Evolutionary conservation across 2,329 filamentous ascomycete genomes (phyloP).

Genomic region (Aspergillus quadrilineatus): DNA sequence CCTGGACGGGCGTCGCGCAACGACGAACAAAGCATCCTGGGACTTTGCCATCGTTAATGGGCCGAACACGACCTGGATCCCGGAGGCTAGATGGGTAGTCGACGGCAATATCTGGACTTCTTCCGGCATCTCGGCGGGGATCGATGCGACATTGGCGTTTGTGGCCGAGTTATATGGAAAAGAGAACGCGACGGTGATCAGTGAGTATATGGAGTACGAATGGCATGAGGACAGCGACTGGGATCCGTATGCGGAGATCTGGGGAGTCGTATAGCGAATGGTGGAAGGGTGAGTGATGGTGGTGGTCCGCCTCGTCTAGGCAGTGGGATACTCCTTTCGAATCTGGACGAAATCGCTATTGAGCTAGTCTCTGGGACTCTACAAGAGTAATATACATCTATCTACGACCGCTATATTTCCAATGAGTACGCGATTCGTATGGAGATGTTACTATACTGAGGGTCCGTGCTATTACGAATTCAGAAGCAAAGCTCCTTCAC

Average conservation of each 20-base stretch:
- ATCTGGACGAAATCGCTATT: too few relatives aligned
- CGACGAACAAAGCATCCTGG: constrained; percentile 65
- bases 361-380: too few relatives aligned
- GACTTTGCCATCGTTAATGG: constrained; percentile 47
- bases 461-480: too few relatives aligned
- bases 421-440: too few relatives aligned
- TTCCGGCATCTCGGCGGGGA: constrained; percentile 63
- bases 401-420: too few relatives aligned
- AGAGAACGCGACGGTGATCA: constrained; percentile 50
- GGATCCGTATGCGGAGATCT: constrained; percentile 56
- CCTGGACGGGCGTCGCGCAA: constrained; percentile 60
- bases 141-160: constrained; percentile 61
- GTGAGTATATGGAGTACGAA: constrained; percentile 58
- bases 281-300: too few relatives aligned
- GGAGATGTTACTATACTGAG: too few relatives aligned
- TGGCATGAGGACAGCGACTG: constrained; percentile 50
- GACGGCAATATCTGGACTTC: constrained; percentile 68
- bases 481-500: too few relatives aligned
- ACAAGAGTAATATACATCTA: too few relatives aligned
- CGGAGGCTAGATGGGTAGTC: constrained; percentile 61
- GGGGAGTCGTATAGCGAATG: background rate
- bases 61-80: constrained; percentile 58
- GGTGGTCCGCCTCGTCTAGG: too few relatives aligned
- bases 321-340: too few relatives aligned
- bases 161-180: constrained; percentile 56